Evolutionary conservation across 2,329 filamentous ascomycete genomes (phyloP).

Genomic region (Ilyonectria mors-panacis): DNA sequence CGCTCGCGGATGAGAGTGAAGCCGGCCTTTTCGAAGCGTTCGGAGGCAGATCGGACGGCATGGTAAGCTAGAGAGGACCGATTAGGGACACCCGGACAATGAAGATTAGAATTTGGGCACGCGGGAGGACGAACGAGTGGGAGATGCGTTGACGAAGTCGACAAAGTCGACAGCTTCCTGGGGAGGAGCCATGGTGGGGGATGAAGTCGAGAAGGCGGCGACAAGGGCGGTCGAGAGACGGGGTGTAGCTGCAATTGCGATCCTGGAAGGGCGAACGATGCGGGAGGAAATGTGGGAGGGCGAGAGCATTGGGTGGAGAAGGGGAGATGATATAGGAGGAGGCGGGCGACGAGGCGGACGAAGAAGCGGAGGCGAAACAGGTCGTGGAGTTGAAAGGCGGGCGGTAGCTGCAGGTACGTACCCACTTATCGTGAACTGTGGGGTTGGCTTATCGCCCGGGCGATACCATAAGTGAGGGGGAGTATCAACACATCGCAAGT

Average conservation of each 20-base stretch:
- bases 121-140: slow-evolving; percentile 78
- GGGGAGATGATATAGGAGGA: slow-evolving; percentile 20
- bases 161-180: slow-evolving; percentile 84
- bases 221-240: slow-evolving; percentile 10
- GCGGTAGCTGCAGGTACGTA: slow-evolving; percentile 26
- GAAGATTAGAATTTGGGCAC: neutral
- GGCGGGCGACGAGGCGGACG: neutral
- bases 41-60: slow-evolving; percentile 84
- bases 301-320: slow-evolving; percentile 40
- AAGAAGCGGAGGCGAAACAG: slow-evolving; percentile 31
- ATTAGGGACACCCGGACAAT: slow-evolving; percentile 37
- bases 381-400: slow-evolving; percentile 16
- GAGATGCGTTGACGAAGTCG: slow-evolving; percentile 94
- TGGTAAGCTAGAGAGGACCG: slow-evolving; percentile 82
- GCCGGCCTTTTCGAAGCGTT: slow-evolving; percentile 84
- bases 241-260: slow-evolving; percentile 27
- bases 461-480: neutral
- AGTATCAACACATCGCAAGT: neutral
- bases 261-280: slow-evolving; percentile 29
- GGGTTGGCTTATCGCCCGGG: neutral
- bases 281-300: slow-evolving; percentile 35
- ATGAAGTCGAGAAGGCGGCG: slow-evolving; percentile 49
- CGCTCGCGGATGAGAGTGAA: slow-evolving; percentile 92
- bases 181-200: slow-evolving; percentile 65
- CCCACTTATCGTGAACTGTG: slow-evolving; percentile 33